Evolutionary conservation across 257 asterid species (phyloP).

Genomic region (Nicotiana tabacum): DNA sequence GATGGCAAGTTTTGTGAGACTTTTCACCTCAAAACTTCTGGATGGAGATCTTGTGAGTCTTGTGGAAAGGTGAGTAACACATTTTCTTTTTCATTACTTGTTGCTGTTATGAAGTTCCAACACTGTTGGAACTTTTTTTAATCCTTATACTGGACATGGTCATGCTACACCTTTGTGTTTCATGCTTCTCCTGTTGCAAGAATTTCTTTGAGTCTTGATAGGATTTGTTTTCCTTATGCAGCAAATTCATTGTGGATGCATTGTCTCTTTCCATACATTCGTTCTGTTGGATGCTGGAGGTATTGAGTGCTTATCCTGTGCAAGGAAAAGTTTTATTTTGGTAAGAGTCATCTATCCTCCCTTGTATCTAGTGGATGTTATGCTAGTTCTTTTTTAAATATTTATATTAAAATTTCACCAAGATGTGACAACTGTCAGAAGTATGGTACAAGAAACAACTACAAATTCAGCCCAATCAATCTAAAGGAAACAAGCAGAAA

Average conservation of each 20-base stretch:
- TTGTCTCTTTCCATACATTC: constrained; percentile 95
- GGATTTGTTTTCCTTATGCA: constrained; percentile 41
- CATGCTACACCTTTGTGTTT: background rate
- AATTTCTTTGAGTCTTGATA: constrained; percentile 9
- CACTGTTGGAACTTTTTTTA: background rate
- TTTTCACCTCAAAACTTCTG: constrained; percentile 81
- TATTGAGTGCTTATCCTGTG: constrained; percentile 90
- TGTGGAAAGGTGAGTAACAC: constrained; percentile 82
- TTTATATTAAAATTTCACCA: background rate
- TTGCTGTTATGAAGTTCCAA: background rate
- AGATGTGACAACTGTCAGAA: background rate
- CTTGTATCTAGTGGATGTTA: background rate
- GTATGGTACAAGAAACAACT: background rate
- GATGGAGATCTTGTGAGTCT: constrained; percentile 99
- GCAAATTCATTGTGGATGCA: constrained; percentile 99
- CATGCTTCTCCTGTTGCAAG: background rate
- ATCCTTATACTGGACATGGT: background rate
- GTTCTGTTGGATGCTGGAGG: constrained; percentile 99
- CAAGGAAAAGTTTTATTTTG: constrained; percentile 84
- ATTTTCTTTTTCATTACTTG: constrained; percentile 2
- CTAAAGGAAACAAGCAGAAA: background rate
- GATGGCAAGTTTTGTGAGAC: constrained; percentile 91
- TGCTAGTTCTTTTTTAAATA: background rate
- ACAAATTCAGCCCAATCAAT: background rate
- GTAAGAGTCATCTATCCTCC: constrained; percentile 34